These are phyloP conservation scores for Aspergillus carlsbadensis DNA, from an alignment of 495 filamentous ascomycete genomes.

Conservation along the genomic window DNA sequence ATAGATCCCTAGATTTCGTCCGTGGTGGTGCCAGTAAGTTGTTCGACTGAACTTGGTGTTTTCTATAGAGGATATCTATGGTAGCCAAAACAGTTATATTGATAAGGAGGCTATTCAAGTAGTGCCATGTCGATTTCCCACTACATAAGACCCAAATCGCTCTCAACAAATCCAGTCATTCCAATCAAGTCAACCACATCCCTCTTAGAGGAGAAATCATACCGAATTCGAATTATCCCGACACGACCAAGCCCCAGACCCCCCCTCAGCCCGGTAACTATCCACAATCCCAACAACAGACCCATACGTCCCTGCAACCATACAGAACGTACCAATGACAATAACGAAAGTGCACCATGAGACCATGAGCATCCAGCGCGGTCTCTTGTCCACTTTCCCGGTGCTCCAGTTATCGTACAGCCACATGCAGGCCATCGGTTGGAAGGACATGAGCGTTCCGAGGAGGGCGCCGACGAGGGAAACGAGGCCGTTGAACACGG, in stretches of 20 bases:
- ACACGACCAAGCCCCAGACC: conserved; percentile 32
- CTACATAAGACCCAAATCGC: too few species aligned
- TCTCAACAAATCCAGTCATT: too few species aligned
- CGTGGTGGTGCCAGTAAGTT: too few species aligned
- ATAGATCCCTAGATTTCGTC: too few species aligned
- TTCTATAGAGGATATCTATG: too few species aligned
- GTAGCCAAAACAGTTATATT: too few species aligned
- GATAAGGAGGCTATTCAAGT: too few species aligned
- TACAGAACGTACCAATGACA: conserved; percentile 42
- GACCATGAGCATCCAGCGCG: conserved; percentile 29
- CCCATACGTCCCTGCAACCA: conserved; percentile 59
- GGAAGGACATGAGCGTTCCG: conserved; percentile 41
- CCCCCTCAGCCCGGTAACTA: conserved; percentile 33
- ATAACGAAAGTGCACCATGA: conserved; percentile 31
- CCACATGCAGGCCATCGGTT: conserved; percentile 49
- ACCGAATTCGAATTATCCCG: conserved; percentile 35
- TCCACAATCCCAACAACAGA: conserved; percentile 54
- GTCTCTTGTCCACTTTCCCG: conserved; percentile 23
- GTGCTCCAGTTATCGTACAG: conserved; percentile 44
- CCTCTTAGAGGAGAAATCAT: neutral
- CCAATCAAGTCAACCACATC: too few species aligned
- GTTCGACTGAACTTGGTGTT: too few species aligned
- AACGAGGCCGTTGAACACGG: conserved; percentile 64
- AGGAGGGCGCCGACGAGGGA: conserved; percentile 61
- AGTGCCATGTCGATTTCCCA: too few species aligned